phyloP scores from a whole-genome alignment of 768 basidiomycete genomes.

The Pisolithus microcarpus region DNA sequence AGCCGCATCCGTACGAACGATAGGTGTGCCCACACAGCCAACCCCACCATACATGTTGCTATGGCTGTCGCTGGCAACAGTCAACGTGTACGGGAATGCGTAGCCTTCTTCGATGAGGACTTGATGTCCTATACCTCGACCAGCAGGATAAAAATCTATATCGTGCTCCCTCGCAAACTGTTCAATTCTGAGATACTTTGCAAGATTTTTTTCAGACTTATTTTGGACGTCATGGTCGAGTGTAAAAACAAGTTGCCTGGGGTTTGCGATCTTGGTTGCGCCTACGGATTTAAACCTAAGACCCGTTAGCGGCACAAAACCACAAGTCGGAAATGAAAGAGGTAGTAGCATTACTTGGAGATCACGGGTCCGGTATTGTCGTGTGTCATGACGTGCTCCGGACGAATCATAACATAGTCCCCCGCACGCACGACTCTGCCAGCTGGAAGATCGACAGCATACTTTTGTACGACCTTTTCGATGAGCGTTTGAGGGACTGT shows the following conservation, averaged over 20 bases:
- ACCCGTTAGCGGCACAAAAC: constrained; percentile 1
- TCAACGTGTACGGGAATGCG: constrained; percentile 91
- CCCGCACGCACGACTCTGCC: constrained; percentile 83
- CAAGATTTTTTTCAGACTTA: constrained; percentile 79
- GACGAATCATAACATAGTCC: constrained; percentile 99
- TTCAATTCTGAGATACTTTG: constrained; percentile 90
- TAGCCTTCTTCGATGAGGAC: constrained; percentile 97
- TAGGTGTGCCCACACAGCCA: constrained; percentile 94
- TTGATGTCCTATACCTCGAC: constrained; percentile 96
- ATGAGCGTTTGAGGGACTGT: constrained; percentile 77
- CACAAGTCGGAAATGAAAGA: constrained; percentile 2
- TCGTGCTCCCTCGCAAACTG: constrained; percentile 77
- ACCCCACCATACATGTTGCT: constrained; percentile 99
- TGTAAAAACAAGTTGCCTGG: constrained; percentile 87
- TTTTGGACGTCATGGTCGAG: constrained; percentile 99
- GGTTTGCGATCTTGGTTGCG: constrained; percentile 74
- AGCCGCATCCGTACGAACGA: constrained; percentile 91
- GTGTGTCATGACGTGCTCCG: constrained; percentile 97
- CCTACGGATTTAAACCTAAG: constrained; percentile 90
- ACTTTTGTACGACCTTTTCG: constrained; percentile 97
- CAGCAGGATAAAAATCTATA: constrained; percentile 95
- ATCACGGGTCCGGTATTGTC: constrained; percentile 99
- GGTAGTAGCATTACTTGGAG: constrained; percentile 61
- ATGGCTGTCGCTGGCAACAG: constrained; percentile 94
- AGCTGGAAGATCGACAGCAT: constrained; percentile 81